Base-by-base conservation (phyloP, 2,329 filamentous ascomycete species). In the Monilinia laxa region DNA sequence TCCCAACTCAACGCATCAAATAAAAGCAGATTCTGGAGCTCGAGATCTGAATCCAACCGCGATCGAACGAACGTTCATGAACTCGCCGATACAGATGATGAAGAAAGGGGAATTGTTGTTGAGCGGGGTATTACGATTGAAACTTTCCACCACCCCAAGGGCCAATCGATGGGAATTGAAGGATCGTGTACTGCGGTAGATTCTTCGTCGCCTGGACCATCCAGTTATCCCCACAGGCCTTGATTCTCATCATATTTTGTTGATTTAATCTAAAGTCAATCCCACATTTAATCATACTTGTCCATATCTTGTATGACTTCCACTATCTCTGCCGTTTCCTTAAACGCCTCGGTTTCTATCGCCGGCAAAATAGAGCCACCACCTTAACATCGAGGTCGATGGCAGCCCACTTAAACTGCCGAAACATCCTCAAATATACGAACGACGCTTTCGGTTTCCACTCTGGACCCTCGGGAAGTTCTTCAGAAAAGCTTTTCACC, bases 101-200 rank as follows among this genome's bases (percentile, higher is more conserved):
- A 58, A 20, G 38, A 58, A 45, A 28, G 38, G 11, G 38, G 38
- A 20, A 45, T 58, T 5, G 2, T 42, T 14, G 38, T 58, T 18
- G 55, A 58, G 55, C 55, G 9, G 12, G 55, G 23, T 12, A 7
- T 58, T 16, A 58, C 38, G 11, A 45, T 58, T n/a, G 38, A 58
- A 38, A 45, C 23, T 20, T 12, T 25, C 16, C 11, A 18, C 11
- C 2, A 57, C 12, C 0, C 12, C n/a, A 57, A 40, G 12, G n/a
- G 16, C 4, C 12, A 57, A 57, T 42, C 35, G 40, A 42, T 20
- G 54, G n/a, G n/a, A 10, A 1, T 28, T 10, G 7, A 28, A 45
- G 38, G 38, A 45, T 58, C 38, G 16, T 58, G 55, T 45, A 58
- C 38, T 16, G 23, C 38, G 2, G 45, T 45, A 25, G n/a, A 25